Evolutionary conservation across 352 stramenopile species (phyloP).

Genomic region (Bremia lactucae): DNA sequence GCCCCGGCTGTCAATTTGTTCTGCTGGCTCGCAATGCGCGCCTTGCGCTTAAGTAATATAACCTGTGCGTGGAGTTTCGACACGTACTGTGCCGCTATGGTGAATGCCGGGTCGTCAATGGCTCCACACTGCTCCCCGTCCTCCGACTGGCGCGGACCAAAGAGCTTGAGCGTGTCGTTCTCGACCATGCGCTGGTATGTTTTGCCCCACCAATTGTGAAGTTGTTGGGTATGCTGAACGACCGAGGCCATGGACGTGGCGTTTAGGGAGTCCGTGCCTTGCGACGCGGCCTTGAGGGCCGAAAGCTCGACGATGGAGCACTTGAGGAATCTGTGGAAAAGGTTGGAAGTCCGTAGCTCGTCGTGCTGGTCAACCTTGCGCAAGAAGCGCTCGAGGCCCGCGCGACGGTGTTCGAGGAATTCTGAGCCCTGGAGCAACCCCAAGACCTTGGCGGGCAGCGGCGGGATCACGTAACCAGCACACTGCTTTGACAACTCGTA

Average conservation of each 20-base stretch:
- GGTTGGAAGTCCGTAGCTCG: constrained; percentile 54
- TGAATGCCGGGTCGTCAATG: constrained; percentile 65
- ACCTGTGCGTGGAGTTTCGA: constrained; percentile 49
- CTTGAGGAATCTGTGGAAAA: constrained; percentile 66
- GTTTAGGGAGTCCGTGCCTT: constrained; percentile 13
- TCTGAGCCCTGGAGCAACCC: constrained; percentile 62
- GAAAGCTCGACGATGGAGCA: constrained; percentile 67
- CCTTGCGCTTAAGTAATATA: constrained; percentile 52
- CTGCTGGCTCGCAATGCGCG: constrained; percentile 43
- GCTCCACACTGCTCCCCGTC: constrained; percentile 27
- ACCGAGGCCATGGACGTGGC: constrained; percentile 33
- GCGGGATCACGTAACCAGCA: constrained; percentile 76
- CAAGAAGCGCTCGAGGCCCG: constrained; percentile 69
- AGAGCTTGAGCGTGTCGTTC: constrained; percentile 59
- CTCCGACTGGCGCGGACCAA: constrained; percentile 33
- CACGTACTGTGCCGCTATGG: constrained; percentile 54
- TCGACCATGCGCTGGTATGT: constrained; percentile 72
- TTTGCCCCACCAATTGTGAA: constrained; percentile 79
- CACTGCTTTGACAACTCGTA: constrained; percentile 59
- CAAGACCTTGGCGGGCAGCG: constrained; percentile 68
- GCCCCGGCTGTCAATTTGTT: constrained; percentile 62
- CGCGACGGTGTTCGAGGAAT: constrained; percentile 69
- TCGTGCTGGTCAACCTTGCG: constrained; percentile 69
- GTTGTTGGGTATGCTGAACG: constrained; percentile 51
- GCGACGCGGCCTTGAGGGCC: constrained; percentile 44